Conservation (phyloP, 129 eudicot genomes). For the Erigeron canadensis region DNA sequence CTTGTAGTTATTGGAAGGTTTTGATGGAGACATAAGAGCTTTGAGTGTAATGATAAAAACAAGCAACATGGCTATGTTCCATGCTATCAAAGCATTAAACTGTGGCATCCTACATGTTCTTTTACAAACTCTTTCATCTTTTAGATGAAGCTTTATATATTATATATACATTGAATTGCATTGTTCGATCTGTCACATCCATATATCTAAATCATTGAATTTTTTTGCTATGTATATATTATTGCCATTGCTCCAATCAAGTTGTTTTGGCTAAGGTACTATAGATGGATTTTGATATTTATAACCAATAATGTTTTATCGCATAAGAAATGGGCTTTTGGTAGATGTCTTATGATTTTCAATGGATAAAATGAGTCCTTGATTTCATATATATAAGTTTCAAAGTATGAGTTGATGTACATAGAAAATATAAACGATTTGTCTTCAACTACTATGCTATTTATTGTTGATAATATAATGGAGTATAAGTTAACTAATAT, state of each 20-base stretch:
- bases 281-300: background rate
- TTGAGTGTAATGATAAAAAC: constrained; percentile 25
- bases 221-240: constrained; percentile 15
- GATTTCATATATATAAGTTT: too few species aligned
- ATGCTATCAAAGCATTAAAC: constrained; percentile 29
- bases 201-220: constrained; percentile 26
- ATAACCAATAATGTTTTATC: background rate
- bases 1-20: constrained; percentile 19
- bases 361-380: background rate
- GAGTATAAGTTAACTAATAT: too few species aligned
- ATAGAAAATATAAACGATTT: too few species aligned
- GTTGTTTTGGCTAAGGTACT: background rate
- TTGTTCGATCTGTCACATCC: constrained; percentile 24
- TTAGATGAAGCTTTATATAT: background rate
- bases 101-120: constrained; percentile 40
- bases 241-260: constrained; percentile 9
- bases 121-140: constrained; percentile 11
- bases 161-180: constrained; percentile 13
- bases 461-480: too few species aligned
- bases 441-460: too few species aligned
- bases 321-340: background rate
- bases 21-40: constrained; percentile 23
- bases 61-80: constrained; percentile 36
- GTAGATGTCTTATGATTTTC: background rate
- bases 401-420: too few species aligned